Evolutionary conservation across 306 rosid species (phyloP).

Genomic region (Vigna unguiculata): DNA sequence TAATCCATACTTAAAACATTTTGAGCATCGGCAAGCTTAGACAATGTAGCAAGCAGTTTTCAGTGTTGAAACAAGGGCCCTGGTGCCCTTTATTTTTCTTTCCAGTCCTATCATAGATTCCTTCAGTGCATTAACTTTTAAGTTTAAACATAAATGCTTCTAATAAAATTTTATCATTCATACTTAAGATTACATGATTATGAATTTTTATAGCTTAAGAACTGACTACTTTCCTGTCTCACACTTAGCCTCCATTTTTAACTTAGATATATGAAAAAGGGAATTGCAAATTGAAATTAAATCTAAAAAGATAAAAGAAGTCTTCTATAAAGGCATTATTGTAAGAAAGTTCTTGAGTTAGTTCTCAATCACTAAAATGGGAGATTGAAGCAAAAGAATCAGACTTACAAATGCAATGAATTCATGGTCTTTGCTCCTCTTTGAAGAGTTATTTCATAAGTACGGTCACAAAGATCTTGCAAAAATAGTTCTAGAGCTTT

Average conservation of each 20-base stretch:
- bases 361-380: conserved; percentile 12
- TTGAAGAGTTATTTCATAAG: conserved; percentile 96
- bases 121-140: neutral
- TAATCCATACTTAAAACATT: no score
- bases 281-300: neutral
- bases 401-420: conserved; percentile 94
- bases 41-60: neutral
- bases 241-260: neutral
- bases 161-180: neutral
- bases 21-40: neutral
- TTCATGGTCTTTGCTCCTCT: conserved; percentile 99
- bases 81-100: neutral
- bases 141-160: neutral
- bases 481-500: conserved; percentile 95
- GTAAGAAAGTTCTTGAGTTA: conserved; percentile 29
- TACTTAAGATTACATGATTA: neutral
- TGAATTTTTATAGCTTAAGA: neutral
- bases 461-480: conserved; percentile 98
- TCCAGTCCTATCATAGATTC: neutral
- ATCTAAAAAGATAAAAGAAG: conserved; percentile 9
- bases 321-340: neutral
- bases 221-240: neutral
- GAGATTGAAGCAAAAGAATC: neutral
- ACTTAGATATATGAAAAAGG: conserved; percentile 1
- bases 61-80: neutral